A percentile compares a stretch with the other conserved stretches of the same genome.
Conservation (phyloP, 805 yeast genomes). For the Diddensiella transvaalensis region DNA sequence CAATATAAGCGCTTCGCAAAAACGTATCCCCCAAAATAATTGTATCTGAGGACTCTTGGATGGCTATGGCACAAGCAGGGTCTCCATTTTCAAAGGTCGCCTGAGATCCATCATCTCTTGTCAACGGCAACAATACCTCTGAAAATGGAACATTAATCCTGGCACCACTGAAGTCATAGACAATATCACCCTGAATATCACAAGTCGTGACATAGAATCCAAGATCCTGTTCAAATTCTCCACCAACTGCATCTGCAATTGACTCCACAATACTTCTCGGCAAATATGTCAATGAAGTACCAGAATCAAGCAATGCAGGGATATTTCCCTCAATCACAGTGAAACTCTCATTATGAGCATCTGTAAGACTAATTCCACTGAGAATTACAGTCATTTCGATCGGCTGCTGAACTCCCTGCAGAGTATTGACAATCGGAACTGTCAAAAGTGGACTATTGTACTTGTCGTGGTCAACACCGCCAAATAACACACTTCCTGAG, state of each 20-base stretch:
- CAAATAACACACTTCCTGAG: constrained; percentile 45
- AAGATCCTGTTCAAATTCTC: constrained; percentile 33
- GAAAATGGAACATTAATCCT: constrained; percentile 26
- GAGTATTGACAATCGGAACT: constrained; percentile 23
- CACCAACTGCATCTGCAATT: constrained; percentile 38
- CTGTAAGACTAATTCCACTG: neutral
- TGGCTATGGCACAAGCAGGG: constrained; percentile 20
- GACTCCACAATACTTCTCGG: constrained; percentile 27
- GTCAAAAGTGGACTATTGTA: constrained; percentile 37
- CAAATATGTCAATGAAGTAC: constrained; percentile 25
- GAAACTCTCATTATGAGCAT: constrained; percentile 4
- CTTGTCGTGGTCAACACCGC: constrained; percentile 50
- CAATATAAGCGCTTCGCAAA: constrained; percentile 61
- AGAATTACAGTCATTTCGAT: constrained; percentile 18
- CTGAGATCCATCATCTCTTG: constrained; percentile 3
- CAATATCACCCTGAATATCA: constrained; percentile 17
- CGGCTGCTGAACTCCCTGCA: constrained; percentile 15
- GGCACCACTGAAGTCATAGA: constrained; percentile 26
- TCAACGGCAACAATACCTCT: constrained; percentile 22
- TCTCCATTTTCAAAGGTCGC: constrained; percentile 38
- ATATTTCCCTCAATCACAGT: constrained; percentile 9
- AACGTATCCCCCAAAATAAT: constrained; percentile 62
- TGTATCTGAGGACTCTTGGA: constrained; percentile 14
- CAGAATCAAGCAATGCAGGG: constrained; percentile 25
- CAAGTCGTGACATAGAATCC: constrained; percentile 24